phyloP scores from a whole-genome alignment of 2,329 filamentous ascomycete genomes.

The Trichoderma arundinaceum region DNA sequence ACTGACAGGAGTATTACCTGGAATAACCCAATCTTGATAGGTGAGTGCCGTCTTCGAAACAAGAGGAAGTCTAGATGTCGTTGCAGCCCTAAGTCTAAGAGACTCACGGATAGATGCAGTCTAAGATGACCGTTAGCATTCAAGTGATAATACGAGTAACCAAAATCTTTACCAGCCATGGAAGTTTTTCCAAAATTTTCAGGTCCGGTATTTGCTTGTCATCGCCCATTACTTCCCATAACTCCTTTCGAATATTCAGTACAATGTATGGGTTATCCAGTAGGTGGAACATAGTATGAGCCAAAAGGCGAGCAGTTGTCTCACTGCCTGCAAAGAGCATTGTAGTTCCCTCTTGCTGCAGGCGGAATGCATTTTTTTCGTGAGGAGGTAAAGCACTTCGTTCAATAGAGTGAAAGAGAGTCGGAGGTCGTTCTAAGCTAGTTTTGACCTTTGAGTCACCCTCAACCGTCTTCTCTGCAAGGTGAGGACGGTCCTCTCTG shows the following conservation, averaged over 20 bases:
- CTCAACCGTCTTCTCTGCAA: background rate
- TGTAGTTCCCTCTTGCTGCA: slow-evolving; percentile 9
- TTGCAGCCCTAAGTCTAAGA: background rate
- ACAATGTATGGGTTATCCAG: slow-evolving; percentile 15
- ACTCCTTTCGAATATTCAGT: background rate
- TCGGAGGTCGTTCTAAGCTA: background rate
- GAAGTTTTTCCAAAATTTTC: slow-evolving; percentile 3
- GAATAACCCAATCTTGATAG: slow-evolving; percentile 17
- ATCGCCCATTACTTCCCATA: background rate
- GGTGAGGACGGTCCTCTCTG: background rate
- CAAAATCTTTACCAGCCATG: slow-evolving; percentile 6
- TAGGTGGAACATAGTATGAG: slow-evolving; percentile 12
- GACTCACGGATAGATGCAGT: slow-evolving; percentile 13
- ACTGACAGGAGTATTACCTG: slow-evolving; percentile 7
- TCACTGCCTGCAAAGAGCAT: slow-evolving; percentile 11
- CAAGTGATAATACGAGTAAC: too few species aligned
- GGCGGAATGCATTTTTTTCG: background rate
- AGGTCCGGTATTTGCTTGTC: background rate
- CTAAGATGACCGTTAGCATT: background rate
- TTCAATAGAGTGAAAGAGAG: slow-evolving; percentile 13
- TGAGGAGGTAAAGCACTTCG: background rate
- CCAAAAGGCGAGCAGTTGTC: slow-evolving; percentile 4
- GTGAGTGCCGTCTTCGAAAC: background rate
- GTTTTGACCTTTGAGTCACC: too few species aligned
- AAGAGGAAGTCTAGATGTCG: background rate